Percentiles rank a stretch among this genome's conserved stretches.
phyloP scores from a whole-genome alignment of 1,284 basidiomycete species.

The Phylloporus gajari region DNA sequence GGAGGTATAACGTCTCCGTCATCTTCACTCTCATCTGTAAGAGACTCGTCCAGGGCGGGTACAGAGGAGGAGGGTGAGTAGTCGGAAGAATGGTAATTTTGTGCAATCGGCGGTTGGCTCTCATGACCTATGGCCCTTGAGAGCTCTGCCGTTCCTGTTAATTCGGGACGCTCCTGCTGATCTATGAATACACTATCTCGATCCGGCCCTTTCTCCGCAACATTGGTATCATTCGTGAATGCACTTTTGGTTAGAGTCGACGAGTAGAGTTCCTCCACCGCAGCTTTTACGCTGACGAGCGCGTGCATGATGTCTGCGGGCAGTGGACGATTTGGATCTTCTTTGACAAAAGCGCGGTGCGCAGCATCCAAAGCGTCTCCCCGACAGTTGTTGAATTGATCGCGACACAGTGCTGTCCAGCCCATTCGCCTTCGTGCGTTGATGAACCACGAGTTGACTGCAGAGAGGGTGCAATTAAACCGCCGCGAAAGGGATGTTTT shows the following conservation, averaged over 20 bases:
- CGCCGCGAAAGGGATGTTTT: slow-evolving; percentile 43
- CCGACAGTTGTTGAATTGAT: slow-evolving; percentile 49
- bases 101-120: neutral
- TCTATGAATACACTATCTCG: too few species aligned
- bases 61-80: slow-evolving; percentile 1
- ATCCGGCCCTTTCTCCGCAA: slow-evolving; percentile 38
- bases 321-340: slow-evolving; percentile 34
- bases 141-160: neutral
- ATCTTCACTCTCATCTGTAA: slow-evolving; percentile 16
- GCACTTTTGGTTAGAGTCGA: slow-evolving; percentile 40
- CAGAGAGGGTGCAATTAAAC: slow-evolving; percentile 39
- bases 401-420: slow-evolving; percentile 55
- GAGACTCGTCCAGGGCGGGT: neutral
- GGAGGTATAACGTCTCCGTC: slow-evolving; percentile 13
- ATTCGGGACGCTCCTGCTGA: neutral
- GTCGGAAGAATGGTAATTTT: slow-evolving; percentile 6
- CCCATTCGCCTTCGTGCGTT: slow-evolving; percentile 58
- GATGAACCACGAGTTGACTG: slow-evolving; percentile 59
- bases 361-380: slow-evolving; percentile 52
- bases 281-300: slow-evolving; percentile 46
- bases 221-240: slow-evolving; percentile 42
- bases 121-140: neutral
- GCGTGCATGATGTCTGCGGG: slow-evolving; percentile 33
- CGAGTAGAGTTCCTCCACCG: slow-evolving; percentile 45
- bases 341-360: slow-evolving; percentile 45